Percentiles rank a stretch among this genome's conserved stretches.
Conservation (phyloP, 2,329 filamentous ascomycete genomes). For the Sporothrix inflata region DNA sequence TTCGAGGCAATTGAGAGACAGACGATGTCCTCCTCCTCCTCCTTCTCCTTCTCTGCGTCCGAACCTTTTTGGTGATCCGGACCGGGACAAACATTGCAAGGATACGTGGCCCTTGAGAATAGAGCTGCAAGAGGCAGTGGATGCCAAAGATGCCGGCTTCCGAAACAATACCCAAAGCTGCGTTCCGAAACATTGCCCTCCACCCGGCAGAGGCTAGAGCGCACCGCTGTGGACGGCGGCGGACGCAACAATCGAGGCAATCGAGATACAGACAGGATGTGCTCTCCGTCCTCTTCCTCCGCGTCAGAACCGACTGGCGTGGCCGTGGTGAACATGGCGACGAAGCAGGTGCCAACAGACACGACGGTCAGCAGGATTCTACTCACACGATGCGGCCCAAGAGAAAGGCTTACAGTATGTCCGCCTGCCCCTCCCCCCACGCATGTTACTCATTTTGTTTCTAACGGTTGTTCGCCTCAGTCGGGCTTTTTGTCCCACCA, state of each 20-base stretch:
- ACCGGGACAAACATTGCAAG: conserved; percentile 26
- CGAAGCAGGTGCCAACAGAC: too few relatives aligned
- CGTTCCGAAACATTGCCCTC: too few relatives aligned
- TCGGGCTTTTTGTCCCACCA: too few relatives aligned
- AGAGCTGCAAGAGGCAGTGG: conserved; percentile 5
- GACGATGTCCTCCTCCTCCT: too few relatives aligned
- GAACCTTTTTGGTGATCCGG: conserved; percentile 32
- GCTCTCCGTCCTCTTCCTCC: neutral
- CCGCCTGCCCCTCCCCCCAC: too few relatives aligned
- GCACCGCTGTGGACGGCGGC: neutral
- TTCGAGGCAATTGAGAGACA: too few relatives aligned
- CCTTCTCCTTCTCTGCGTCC: too few relatives aligned
- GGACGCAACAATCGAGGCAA: neutral
- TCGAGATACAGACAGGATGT: neutral
- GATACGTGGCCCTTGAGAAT: conserved; percentile 20
- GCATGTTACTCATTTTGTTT: too few relatives aligned
- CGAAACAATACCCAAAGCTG: too few relatives aligned
- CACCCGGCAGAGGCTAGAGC: neutral
- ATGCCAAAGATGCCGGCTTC: too few relatives aligned
- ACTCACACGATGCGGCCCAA: neutral
- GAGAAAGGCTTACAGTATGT: neutral
- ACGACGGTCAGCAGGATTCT: neutral
- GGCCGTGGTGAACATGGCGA: neutral
- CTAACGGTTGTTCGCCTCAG: too few relatives aligned
- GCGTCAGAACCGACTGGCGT: neutral